phyloP scores from a whole-genome alignment of 148 eudicot genomes.

The Persicaria maculosa region DNA sequence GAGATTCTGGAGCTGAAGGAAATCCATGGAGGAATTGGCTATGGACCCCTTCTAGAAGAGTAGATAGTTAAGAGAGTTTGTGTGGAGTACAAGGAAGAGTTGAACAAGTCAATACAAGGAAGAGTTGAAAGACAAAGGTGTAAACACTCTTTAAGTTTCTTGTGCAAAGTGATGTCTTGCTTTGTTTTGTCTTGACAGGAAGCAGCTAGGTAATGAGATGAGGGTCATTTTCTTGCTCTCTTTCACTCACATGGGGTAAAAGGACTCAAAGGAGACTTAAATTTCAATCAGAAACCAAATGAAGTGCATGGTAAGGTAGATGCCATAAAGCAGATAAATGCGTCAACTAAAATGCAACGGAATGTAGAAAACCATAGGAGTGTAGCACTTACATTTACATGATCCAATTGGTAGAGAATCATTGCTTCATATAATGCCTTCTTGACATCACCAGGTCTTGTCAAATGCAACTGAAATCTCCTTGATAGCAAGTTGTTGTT shows the following conservation, averaged over 20 bases:
- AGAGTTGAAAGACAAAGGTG: background rate
- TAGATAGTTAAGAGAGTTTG: background rate
- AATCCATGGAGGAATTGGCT: conserved; percentile 6
- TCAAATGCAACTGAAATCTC: too few species aligned
- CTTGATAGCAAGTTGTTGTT: too few species aligned
- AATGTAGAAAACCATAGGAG: too few species aligned
- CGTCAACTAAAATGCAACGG: too few species aligned
- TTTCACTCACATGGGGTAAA: background rate
- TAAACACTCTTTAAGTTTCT: background rate
- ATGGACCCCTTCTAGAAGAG: background rate
- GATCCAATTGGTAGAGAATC: too few species aligned
- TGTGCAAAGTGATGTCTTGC: background rate
- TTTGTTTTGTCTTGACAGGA: background rate
- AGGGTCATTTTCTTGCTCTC: background rate
- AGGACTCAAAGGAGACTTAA: background rate
- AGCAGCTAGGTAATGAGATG: background rate
- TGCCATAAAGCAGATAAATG: background rate
- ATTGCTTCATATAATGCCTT: too few species aligned
- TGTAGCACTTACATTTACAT: too few species aligned
- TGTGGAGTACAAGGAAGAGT: background rate
- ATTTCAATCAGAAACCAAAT: background rate
- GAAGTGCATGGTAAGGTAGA: background rate
- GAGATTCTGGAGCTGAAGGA: background rate
- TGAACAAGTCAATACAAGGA: background rate
- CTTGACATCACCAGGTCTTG: too few species aligned